phyloP scores from a whole-genome alignment of 208 protist species.

The Leishmania arabica region DNA sequence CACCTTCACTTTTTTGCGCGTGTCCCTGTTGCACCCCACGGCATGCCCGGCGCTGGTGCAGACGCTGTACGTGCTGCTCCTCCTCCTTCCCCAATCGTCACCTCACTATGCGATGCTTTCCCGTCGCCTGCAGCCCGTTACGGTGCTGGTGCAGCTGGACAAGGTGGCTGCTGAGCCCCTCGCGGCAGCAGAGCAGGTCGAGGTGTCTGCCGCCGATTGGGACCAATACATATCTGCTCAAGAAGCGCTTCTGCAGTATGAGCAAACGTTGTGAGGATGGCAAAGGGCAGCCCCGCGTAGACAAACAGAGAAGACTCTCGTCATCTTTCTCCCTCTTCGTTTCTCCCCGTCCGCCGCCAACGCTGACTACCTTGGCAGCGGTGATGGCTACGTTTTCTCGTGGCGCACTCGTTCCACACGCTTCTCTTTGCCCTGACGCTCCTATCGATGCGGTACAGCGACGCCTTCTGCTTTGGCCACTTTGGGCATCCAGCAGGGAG shows the following conservation, averaged over 20 bases:
- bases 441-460: background rate
- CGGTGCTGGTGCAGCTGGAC: conserved; percentile 37
- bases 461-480: background rate
- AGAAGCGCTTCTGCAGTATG: conserved; percentile 18
- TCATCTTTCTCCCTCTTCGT: background rate
- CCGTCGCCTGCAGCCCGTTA: conserved; percentile 45
- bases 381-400: background rate
- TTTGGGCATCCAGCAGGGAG: background rate
- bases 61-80: conserved; percentile 95
- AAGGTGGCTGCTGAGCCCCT: background rate
- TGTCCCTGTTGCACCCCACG: conserved; percentile 90
- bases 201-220: conserved; percentile 13
- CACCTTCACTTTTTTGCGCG: conserved; percentile 92
- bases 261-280: conserved; percentile 4
- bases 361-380: background rate
- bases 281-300: background rate
- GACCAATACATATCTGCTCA: conserved; percentile 22
- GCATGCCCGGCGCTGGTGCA: conserved; percentile 89
- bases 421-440: background rate
- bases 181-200: background rate
- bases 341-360: no score
- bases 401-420: background rate
- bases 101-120: conserved; percentile 78
- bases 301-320: background rate
- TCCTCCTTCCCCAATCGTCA: conserved; percentile 95